phyloP scores from a whole-genome alignment of 495 filamentous ascomycete genomes.

The Aspergillus taichungensis region DNA sequence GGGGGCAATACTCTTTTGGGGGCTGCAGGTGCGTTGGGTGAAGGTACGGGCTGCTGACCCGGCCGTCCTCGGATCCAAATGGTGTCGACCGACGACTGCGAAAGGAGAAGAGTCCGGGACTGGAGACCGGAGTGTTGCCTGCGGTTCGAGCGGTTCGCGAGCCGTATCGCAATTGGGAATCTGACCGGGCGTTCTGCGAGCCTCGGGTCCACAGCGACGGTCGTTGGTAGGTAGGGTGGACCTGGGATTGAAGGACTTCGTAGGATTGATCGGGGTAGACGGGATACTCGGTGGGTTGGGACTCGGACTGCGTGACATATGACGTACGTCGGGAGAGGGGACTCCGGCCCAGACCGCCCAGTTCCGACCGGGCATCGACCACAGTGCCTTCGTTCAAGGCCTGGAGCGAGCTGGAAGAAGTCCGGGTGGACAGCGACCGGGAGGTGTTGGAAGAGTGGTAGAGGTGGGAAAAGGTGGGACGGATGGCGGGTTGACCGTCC shows the following conservation, averaged over 20 bases:
- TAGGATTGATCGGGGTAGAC: conserved; percentile 48
- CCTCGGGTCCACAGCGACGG: conserved; percentile 31
- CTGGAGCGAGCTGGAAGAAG: conserved; percentile 39
- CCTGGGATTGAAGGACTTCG: conserved; percentile 39
- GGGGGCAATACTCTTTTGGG: conserved; percentile 54
- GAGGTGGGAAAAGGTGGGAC: conserved; percentile 31
- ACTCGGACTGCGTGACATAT: conserved; percentile 19
- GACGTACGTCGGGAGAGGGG: conserved; percentile 20
- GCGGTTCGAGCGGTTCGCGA: conserved; percentile 38
- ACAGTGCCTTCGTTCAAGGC: conserved; percentile 38
- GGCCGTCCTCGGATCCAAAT: conserved; percentile 38
- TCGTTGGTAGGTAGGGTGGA: conserved; percentile 37
- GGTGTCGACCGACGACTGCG: conserved; percentile 38
- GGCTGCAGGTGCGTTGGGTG: conserved; percentile 58
- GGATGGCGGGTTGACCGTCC: conserved; percentile 28
- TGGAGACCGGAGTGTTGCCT: conserved; percentile 59
- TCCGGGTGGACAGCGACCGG: conserved; percentile 33
- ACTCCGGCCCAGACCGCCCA: conserved; percentile 16
- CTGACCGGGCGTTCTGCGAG: conserved; percentile 31
- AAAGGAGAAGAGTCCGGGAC: conserved; percentile 55
- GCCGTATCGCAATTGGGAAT: conserved; percentile 22
- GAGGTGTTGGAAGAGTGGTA: conserved; percentile 27
- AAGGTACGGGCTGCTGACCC: conserved; percentile 47
- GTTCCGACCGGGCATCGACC: conserved; percentile 33
- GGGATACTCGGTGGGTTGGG: conserved; percentile 29